phyloP scores from a whole-genome alignment of 2,329 filamentous ascomycete genomes.

The Penicillium sp. region DNA sequence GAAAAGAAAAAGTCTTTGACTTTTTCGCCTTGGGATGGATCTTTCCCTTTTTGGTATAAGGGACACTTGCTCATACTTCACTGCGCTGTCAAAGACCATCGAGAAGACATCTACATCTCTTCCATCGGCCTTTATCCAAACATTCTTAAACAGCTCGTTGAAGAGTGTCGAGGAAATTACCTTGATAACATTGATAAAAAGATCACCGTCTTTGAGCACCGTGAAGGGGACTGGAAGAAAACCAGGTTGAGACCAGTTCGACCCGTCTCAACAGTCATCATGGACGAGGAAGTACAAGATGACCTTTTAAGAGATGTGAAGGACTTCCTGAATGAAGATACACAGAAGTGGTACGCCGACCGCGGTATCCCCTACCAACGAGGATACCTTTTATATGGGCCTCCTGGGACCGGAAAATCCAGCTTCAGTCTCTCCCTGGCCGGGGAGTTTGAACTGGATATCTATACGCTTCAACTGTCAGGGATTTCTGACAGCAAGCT shows the following conservation, averaged over 20 bases:
- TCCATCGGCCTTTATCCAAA: conserved; percentile 20
- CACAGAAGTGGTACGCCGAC: conserved; percentile 70
- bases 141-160: conserved; percentile 31
- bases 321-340: conserved; percentile 37
- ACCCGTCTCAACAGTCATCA: conserved; percentile 18
- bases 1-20: conserved; percentile 18
- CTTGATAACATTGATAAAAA: conserved; percentile 20
- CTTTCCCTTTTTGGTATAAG: conserved; percentile 24
- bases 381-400: conserved; percentile 78
- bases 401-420: conserved; percentile 82
- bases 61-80: conserved; percentile 28
- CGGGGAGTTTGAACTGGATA: conserved; percentile 77
- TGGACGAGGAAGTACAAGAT: conserved; percentile 17
- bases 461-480: conserved; percentile 81
- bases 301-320: conserved; percentile 38
- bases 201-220: conserved; percentile 32
- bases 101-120: conserved; percentile 20
- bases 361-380: conserved; percentile 81
- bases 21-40: conserved; percentile 23
- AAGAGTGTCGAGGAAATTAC: conserved; percentile 32
- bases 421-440: conserved; percentile 88
- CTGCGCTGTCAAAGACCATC: conserved; percentile 17
- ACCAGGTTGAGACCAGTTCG: conserved; percentile 16
- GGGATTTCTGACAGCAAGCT: conserved; percentile 80
- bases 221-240: conserved; percentile 25